phyloP scores from a whole-genome alignment of 805 yeast species.

The Myxozyma vanderwaltii region DNA sequence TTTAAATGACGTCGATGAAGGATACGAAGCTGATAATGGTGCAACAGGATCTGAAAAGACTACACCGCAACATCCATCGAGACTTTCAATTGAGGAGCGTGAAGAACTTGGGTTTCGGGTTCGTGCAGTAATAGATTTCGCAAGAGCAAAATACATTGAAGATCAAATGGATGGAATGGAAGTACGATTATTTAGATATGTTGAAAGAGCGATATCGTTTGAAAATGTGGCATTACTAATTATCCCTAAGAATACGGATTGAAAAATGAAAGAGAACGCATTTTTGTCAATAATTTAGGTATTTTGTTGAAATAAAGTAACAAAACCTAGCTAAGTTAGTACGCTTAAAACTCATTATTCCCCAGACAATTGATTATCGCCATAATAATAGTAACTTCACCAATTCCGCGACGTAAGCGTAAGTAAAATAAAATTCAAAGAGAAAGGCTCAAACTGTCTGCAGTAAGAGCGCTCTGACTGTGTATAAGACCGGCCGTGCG shows the following conservation, averaged over 20 bases:
- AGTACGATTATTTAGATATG: constrained; percentile 61
- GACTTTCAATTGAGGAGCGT: constrained; percentile 52
- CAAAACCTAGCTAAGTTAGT: too few relatives aligned
- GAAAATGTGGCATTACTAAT: constrained; percentile 65
- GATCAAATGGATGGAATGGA: constrained; percentile 30
- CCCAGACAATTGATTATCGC: too few relatives aligned
- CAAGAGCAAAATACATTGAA: constrained; percentile 57
- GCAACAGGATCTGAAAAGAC: constrained; percentile 28
- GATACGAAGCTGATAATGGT: constrained; percentile 41
- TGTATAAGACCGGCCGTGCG: too few relatives aligned
- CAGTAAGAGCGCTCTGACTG: too few relatives aligned
- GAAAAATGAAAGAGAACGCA: too few relatives aligned
- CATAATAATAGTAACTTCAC: too few relatives aligned
- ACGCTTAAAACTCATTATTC: too few relatives aligned
- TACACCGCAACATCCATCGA: constrained; percentile 49
- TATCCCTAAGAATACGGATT: constrained; percentile 1
- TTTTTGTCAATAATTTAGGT: too few relatives aligned
- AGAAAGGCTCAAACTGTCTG: too few relatives aligned
- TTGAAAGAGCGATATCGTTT: constrained; percentile 56
- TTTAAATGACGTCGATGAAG: constrained; percentile 36
- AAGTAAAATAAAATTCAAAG: too few relatives aligned
- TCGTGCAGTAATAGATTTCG: constrained; percentile 72
- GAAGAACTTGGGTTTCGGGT: constrained; percentile 66
- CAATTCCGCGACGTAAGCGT: too few relatives aligned
- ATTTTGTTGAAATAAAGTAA: too few relatives aligned